Evolutionary conservation across 2,329 filamentous ascomycete species (phyloP).

Genomic region (Ophiostoma angusticollis): DNA sequence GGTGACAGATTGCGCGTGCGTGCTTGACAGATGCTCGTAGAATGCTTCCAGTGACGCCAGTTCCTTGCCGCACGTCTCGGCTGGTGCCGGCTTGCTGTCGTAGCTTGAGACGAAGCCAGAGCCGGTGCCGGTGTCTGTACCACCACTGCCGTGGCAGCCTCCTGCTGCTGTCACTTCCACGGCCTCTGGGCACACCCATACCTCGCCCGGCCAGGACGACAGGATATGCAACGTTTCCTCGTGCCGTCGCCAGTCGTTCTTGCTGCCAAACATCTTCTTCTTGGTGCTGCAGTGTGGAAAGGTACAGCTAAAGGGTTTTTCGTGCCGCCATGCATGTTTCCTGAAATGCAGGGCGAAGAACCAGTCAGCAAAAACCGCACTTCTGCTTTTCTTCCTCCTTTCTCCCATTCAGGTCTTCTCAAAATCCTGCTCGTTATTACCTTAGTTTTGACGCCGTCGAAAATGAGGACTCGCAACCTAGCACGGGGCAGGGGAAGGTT

Average conservation of each 20-base stretch:
- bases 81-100: not conserved
- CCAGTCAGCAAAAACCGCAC: too few relatives aligned
- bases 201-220: conserved; percentile 12
- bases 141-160: too few relatives aligned
- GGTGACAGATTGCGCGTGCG: too few relatives aligned
- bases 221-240: conserved; percentile 64
- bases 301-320: conserved; percentile 75
- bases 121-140: not conserved
- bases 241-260: conserved; percentile 89
- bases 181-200: conserved; percentile 49
- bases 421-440: too few relatives aligned
- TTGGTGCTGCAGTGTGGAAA: conserved; percentile 27
- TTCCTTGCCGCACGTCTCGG: not conserved
- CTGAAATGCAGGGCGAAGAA: too few relatives aligned
- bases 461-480: too few relatives aligned
- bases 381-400: too few relatives aligned
- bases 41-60: not conserved
- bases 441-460: too few relatives aligned
- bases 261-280: conserved; percentile 68
- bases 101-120: too few relatives aligned
- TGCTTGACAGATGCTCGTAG: conserved; percentile 2
- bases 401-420: too few relatives aligned
- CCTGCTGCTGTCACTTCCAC: not conserved
- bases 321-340: conserved; percentile 78
- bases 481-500: too few relatives aligned